These are phyloP conservation scores for Collybia nuda DNA, from an alignment of 768 basidiomycete genomes.

Conservation along the genomic window DNA sequence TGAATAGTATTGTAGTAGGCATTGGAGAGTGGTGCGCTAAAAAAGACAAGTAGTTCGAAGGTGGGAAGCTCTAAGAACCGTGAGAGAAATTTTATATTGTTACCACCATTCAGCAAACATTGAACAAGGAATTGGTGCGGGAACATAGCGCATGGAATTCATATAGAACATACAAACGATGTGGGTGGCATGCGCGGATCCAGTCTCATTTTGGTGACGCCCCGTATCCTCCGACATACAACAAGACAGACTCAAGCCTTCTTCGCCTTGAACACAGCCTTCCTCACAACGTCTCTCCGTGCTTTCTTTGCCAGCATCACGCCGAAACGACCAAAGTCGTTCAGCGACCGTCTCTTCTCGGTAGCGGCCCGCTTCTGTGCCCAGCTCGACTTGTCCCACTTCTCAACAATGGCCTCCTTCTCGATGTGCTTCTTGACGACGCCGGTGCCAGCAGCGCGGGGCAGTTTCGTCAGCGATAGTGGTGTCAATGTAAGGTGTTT, in stretches of 20 bases:
- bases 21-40: no score
- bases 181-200: neutral
- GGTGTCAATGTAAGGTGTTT: conserved; percentile 91
- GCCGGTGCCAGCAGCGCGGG: conserved; percentile 83
- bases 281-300: conserved; percentile 76
- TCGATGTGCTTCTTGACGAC: conserved; percentile 85
- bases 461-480: conserved; percentile 76
- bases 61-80: no score
- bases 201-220: neutral
- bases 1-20: no score
- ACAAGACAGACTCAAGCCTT: conserved; percentile 30
- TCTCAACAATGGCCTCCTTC: conserved; percentile 77
- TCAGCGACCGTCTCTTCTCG: conserved; percentile 70
- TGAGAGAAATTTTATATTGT: neutral
- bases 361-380: conserved; percentile 81
- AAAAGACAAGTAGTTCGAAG: no score
- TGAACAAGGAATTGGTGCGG: no score
- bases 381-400: conserved; percentile 91
- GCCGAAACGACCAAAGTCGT: conserved; percentile 91
- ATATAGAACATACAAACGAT: neutral
- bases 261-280: conserved; percentile 57
- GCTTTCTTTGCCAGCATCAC: conserved; percentile 89
- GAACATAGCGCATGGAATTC: neutral
- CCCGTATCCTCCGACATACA: neutral
- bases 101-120: no score